Evolutionary conservation across 2,329 filamentous ascomycete species (phyloP).

Genomic region (Sporothrix pseudoabietina): DNA sequence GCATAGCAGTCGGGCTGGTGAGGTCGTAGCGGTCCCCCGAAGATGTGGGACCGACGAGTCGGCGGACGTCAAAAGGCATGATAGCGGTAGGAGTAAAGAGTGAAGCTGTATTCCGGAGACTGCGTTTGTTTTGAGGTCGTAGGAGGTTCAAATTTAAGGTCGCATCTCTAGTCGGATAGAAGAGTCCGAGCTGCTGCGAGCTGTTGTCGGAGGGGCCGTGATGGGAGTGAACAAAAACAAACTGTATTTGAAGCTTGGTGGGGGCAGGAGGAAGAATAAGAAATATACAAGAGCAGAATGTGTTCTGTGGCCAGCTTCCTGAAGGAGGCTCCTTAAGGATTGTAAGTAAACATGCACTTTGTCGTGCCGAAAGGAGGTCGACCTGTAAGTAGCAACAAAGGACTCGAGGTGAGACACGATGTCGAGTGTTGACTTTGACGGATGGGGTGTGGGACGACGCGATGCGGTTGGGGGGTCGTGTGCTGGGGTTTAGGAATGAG

Average conservation of each 20-base stretch:
- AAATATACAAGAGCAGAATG: neutral
- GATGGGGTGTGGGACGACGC: neutral
- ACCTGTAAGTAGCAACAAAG: neutral
- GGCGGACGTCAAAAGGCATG: constrained; percentile 24
- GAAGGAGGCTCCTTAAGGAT: neutral
- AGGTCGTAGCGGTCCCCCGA: constrained; percentile 59
- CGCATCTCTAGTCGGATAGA: constrained; percentile 22
- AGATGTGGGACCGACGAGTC: constrained; percentile 46
- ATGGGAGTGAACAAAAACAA: neutral
- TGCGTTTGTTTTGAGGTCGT: neutral
- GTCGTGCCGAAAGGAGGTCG: too few relatives aligned
- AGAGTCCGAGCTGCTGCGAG: constrained; percentile 5
- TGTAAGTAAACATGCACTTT: neutral
- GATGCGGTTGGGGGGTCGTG: neutral
- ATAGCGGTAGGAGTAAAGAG: neutral
- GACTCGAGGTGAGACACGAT: neutral
- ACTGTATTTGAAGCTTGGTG: neutral
- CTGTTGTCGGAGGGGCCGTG: neutral
- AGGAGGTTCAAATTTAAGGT: neutral
- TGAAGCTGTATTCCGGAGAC: neutral
- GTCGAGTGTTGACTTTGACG: neutral
- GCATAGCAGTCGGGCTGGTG: constrained; percentile 57
- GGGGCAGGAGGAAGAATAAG: neutral
- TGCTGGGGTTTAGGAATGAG: neutral
- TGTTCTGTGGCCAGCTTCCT: neutral